Base-by-base conservation (phyloP, 2,329 filamentous ascomycete genomes). In the Sphaceloma murrayae region DNA sequence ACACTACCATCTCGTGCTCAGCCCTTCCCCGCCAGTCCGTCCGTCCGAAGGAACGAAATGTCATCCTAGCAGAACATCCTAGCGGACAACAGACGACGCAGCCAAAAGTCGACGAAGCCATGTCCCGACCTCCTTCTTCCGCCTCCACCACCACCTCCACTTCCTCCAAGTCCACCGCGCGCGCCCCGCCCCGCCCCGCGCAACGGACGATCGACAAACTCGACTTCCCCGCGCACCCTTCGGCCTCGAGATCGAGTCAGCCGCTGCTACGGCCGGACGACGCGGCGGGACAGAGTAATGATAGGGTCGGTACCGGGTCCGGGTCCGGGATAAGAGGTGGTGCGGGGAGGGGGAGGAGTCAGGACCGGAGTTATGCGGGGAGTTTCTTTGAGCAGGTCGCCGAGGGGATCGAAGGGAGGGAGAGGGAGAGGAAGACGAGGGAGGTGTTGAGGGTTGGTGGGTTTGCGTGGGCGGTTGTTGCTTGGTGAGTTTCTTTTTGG, bases 341-440 rank as follows among this genome's bases (percentile, higher is more conserved):
- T 36, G 42, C 43, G 34, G 50, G 53, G 21, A 55, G 58, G 11
- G 52, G 56, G 39, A 58, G 54, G 27, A 68, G 64, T 48, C 61
- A 64, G 47, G 60, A 63, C 47, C 65, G 58, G 46, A 69, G 67
- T 54, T 65, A 67, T 57, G 66, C 67, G 40, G 68, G 68, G 48
- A 69, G 63, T 59, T 73, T 80, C 56, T 72, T 80, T 56, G 74
- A 68, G 46, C 68, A 78, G 53, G 73, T 79, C 8, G 75, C 75
- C 21, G 72, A 74, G 44, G 75, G 73, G 52, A 75, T 79, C 52
- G 67, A 73, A 44, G 69, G 73, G 51, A 68, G 72, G 47, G 75
- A 79, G 57, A 67, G 74, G 46, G 58, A 61, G 53, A 68, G 63
- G 50, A 67, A 79, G 64, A 68, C 68, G 49, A 69, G 64, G 51